Base-by-base conservation (phyloP, 2,329 filamentous ascomycete genomes). In the Lachnellula suecica region DNA sequence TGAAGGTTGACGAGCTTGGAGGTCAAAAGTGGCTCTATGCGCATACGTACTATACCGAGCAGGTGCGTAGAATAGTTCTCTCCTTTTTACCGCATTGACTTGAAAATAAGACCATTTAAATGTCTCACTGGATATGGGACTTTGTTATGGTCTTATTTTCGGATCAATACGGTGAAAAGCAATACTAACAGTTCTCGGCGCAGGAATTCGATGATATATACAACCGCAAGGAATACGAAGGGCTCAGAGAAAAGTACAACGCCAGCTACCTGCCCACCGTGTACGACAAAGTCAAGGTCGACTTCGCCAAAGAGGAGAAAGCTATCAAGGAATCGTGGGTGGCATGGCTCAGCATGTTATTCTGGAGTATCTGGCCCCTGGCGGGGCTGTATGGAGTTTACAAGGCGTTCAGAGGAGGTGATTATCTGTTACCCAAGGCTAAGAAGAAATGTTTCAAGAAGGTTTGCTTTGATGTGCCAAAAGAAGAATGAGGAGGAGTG, bases 1-100 rank as follows among this genome's bases (percentile, higher is more conserved):
- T 75, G 27, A 86, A 87, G 65, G 81, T 91, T 6, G 74, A 75
- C 41, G 76, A 82, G 57, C 77, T 94, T 2, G 84, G 85, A 47
- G 90, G 90, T 2, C 82, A 87, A 72, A 95, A 95, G 73, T 94
- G 89, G 85, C 74, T 95, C 13, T 95, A 95, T 70, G 89, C 90
- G 2, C 87, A 92, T 63, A 85, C 89, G 0, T 95, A 91, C 72
- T 94, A 94, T 68, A 80, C 82, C 9, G 80, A 88, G 63, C n/a
- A n/a, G n/a, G n/a, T n/a, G n/a, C n/a, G n/a, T n/a, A n/a, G n/a
- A n/a, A n/a, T n/a, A 13, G 27, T 31, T 8, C 7, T 31, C 27
- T 31, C 27, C 7, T 13, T 7, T 31, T 31, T 31, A 7, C n/a
- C n/a, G n/a, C n/a, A n/a, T n/a, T n/a, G n/a, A n/a, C n/a, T n/a